A percentile compares a stretch with the other conserved stretches of the same genome.
phyloP scores from a whole-genome alignment of 2,329 filamentous ascomycete genomes.

The Dactylellina sp. region DNA sequence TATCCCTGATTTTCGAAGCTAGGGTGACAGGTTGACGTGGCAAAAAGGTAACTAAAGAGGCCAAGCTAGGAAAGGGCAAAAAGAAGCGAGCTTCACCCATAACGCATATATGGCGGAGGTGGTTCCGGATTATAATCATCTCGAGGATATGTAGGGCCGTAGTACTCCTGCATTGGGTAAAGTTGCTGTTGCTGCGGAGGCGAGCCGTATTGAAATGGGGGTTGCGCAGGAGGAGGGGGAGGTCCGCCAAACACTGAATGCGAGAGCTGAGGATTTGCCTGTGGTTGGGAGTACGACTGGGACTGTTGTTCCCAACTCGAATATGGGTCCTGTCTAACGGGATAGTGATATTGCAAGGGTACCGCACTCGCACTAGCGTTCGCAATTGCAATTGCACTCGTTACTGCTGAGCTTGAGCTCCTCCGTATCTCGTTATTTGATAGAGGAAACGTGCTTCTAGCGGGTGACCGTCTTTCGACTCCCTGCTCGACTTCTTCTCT shows the following conservation, averaged over 20 bases:
- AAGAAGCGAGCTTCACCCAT: slow-evolving; percentile 22
- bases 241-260: slow-evolving; percentile 21
- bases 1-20: neutral
- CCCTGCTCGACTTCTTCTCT: slow-evolving; percentile 53
- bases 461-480: slow-evolving; percentile 38
- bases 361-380: slow-evolving; percentile 46
- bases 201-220: neutral
- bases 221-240: slow-evolving; percentile 11
- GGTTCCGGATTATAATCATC: slow-evolving; percentile 31
- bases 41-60: neutral
- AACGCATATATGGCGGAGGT: slow-evolving; percentile 55
- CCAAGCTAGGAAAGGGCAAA: too few species aligned
- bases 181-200: slow-evolving; percentile 24
- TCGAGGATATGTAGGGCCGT: slow-evolving; percentile 25
- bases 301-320: slow-evolving; percentile 25
- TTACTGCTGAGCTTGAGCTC: slow-evolving; percentile 29
- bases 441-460: slow-evolving; percentile 32
- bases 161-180: slow-evolving; percentile 53
- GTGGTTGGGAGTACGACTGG: slow-evolving; percentile 21
- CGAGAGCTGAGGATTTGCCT: slow-evolving; percentile 13
- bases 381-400: slow-evolving; percentile 32
- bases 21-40: neutral
- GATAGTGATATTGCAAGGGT: slow-evolving; percentile 52
- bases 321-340: slow-evolving; percentile 37
- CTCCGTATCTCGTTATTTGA: slow-evolving; percentile 33